Evolutionary conservation across 1,284 basidiomycete species (phyloP).

Genomic region (Sanguinoderma infundibulare): DNA sequence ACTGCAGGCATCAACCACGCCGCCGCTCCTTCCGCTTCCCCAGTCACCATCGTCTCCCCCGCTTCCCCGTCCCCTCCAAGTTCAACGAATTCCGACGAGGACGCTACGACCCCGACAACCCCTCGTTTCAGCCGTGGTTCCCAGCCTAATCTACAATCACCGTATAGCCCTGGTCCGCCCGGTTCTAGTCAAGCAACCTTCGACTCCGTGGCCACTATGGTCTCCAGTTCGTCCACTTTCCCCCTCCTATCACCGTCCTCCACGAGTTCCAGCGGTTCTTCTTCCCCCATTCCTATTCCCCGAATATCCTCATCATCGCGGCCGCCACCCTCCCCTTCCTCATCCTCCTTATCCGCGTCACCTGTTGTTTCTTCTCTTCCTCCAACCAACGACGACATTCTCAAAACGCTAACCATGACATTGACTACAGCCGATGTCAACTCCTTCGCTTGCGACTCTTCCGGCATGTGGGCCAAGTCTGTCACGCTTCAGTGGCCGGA

Average conservation of each 20-base stretch:
- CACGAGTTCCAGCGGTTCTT: neutral
- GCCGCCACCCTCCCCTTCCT: constrained; percentile 37
- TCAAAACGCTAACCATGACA: constrained; percentile 53
- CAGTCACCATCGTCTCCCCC: constrained; percentile 13
- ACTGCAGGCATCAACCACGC: constrained; percentile 31
- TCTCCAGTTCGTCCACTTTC: constrained; percentile 17
- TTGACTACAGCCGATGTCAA: constrained; percentile 60
- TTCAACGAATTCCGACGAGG: constrained; percentile 12
- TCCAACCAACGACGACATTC: constrained; percentile 24
- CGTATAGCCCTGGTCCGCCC: constrained; percentile 9
- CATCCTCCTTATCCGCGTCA: constrained; percentile 39
- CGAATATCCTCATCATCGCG: constrained; percentile 11
- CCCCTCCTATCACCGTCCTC: constrained; percentile 22
- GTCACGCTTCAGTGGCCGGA: constrained; percentile 75
- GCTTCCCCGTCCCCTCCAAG: constrained; percentile 13
- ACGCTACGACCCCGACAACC: constrained; percentile 20
- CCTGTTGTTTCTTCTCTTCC: constrained; percentile 33
- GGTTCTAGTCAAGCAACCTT: constrained; percentile 27
- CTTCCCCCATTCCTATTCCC: constrained; percentile 19
- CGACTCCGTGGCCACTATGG: constrained; percentile 19
- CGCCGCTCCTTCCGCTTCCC: constrained; percentile 32
- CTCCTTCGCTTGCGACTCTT: constrained; percentile 54
- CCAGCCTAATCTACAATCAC: constrained; percentile 15
- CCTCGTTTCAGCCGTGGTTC: constrained; percentile 4
- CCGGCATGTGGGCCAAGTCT: constrained; percentile 64